Conservation (phyloP, 225 moss, liverwort and hornwort species). For the Thuidium tamariscinum region DNA sequence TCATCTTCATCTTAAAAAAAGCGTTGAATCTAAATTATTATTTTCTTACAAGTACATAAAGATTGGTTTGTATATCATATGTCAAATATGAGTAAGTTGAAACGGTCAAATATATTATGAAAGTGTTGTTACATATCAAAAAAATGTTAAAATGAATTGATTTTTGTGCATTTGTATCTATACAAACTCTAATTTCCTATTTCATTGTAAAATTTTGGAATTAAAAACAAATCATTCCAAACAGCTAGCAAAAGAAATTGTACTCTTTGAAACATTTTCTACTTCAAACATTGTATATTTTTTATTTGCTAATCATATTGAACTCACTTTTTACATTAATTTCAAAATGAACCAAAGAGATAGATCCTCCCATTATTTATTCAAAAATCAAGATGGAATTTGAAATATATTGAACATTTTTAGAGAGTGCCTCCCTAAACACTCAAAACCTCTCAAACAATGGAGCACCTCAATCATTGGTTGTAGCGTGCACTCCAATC, state of each 20-base stretch:
- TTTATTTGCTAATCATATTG: not conserved
- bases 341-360: not conserved
- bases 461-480: not conserved
- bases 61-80: not conserved
- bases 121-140: not conserved
- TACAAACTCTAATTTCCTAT: not conserved
- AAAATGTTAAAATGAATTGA: not conserved
- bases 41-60: not conserved
- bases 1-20: not conserved
- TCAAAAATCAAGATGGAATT: not conserved
- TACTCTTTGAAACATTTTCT: not conserved
- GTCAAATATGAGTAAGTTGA: not conserved
- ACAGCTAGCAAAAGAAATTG: not conserved
- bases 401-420: not conserved
- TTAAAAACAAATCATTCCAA: not conserved
- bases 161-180: not conserved
- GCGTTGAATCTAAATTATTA: too few relatives aligned
- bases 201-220: not conserved
- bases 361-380: not conserved
- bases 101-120: not conserved
- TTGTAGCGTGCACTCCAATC: too few relatives aligned
- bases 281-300: too few relatives aligned
- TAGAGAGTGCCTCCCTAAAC: not conserved
- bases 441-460: not conserved
- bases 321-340: not conserved